Conservation (phyloP, 768 basidiomycete genomes). For the Pulveroboletus sp. region DNA sequence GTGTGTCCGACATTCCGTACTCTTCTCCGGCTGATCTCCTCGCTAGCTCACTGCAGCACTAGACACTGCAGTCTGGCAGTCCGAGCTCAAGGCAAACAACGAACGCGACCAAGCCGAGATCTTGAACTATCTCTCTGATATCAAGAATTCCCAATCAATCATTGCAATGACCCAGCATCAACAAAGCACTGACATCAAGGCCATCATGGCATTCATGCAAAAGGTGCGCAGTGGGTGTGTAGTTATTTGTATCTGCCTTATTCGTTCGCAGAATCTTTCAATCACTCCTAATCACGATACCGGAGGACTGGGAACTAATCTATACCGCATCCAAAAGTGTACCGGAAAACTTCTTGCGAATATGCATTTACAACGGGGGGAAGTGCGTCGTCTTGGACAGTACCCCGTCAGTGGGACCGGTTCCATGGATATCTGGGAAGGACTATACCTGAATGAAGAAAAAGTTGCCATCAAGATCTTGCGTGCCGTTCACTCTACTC, state of each 20-base stretch:
- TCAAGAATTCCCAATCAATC: constrained; percentile 40
- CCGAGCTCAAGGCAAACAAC: constrained; percentile 36
- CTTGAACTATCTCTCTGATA: constrained; percentile 41
- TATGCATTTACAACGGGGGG: constrained; percentile 49
- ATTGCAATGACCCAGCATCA: constrained; percentile 32
- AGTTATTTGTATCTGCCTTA: constrained; percentile 11
- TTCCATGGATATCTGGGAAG: constrained; percentile 56
- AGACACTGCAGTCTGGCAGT: constrained; percentile 49
- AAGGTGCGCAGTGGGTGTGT: constrained; percentile 28
- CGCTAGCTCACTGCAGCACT: constrained; percentile 43
- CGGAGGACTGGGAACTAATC: constrained; percentile 44
- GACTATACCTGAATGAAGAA: constrained; percentile 49
- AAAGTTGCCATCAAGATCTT: constrained; percentile 59
- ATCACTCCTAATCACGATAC: constrained; percentile 25
- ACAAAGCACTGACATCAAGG: constrained; percentile 34
- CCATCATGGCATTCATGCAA: constrained; percentile 52
- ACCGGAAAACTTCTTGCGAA: constrained; percentile 48
- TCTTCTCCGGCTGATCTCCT: constrained; percentile 6
- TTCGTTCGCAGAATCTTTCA: constrained; percentile 21
- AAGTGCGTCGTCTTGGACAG: constrained; percentile 47
- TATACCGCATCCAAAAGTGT: constrained; percentile 49
- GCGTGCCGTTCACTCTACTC: constrained; percentile 48
- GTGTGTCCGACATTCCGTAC: constrained; percentile 25
- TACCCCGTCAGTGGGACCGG: constrained; percentile 51
- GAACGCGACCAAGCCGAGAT: constrained; percentile 45